phyloP scores from a whole-genome alignment of 2,329 filamentous ascomycete genomes.

The Phaeosphaeria sp. region DNA sequence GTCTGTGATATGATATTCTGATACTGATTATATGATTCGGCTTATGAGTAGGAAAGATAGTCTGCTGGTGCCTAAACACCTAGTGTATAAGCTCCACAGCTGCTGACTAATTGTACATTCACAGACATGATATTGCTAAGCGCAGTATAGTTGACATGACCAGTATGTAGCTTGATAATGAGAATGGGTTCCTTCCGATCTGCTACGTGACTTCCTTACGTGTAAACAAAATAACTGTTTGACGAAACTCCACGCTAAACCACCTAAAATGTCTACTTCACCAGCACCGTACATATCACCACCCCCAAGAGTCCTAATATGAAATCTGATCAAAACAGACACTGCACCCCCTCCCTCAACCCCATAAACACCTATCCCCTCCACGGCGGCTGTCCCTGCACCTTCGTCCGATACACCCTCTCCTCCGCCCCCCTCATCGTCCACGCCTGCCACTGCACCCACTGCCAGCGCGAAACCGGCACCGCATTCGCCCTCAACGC shows the following conservation, averaged over 20 bases:
- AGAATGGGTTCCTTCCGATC: neutral
- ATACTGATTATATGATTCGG: neutral
- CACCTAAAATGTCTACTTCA: neutral
- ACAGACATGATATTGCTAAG: neutral
- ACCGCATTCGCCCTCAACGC: slow-evolving; percentile 50
- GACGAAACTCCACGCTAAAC: neutral
- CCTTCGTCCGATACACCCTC: slow-evolving; percentile 27
- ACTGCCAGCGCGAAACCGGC: slow-evolving; percentile 56
- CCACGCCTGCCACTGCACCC: slow-evolving; percentile 56
- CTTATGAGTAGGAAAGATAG: neutral
- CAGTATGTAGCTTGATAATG: neutral
- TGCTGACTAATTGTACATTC: neutral
- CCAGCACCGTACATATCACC: neutral
- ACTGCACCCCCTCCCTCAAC: neutral
- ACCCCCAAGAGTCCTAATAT: neutral
- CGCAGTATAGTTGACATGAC: neutral
- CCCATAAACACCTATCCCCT: neutral
- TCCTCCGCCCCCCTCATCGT: slow-evolving; percentile 32
- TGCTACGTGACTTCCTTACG: neutral
- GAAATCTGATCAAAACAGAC: neutral
- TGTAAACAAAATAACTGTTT: no score
- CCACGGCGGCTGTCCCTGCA: slow-evolving; percentile 31
- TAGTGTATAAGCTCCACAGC: neutral
- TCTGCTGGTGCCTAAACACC: neutral
- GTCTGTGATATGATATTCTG: neutral